phyloP scores from a whole-genome alignment of 495 filamentous ascomycete genomes.

The Gamarada debralockiae region DNA sequence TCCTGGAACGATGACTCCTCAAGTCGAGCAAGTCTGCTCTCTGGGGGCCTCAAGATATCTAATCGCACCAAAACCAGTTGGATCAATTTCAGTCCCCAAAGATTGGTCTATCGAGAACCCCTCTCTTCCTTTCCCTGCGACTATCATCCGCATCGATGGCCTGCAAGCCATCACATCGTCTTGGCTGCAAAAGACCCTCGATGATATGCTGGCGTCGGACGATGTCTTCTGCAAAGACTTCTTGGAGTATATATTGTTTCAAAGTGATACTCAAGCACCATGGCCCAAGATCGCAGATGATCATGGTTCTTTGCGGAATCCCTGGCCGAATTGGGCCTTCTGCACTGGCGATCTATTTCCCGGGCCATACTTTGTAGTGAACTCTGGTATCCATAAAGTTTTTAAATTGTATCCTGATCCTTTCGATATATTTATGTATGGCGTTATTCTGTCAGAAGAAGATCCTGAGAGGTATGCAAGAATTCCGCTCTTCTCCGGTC shows the following conservation, averaged over 20 bases:
- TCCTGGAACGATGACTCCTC: too few relatives aligned
- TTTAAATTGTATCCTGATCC: slow-evolving; percentile 18
- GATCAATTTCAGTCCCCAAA: too few relatives aligned
- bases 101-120: too few relatives aligned
- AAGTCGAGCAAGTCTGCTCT: too few relatives aligned
- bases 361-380: slow-evolving; percentile 22
- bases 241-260: background rate
- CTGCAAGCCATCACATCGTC: background rate
- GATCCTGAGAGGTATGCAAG: background rate
- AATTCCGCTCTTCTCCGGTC: background rate
- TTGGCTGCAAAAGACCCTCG: background rate
- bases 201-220: background rate
- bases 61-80: too few relatives aligned
- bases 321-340: background rate
- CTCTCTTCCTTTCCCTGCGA: background rate
- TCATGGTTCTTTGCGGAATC: background rate
- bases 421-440: slow-evolving; percentile 15
- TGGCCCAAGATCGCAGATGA: background rate
- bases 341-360: slow-evolving; percentile 6
- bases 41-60: too few relatives aligned
- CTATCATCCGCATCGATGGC: background rate
- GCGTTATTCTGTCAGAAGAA: background rate
- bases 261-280: background rate
- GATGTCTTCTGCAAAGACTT: background rate
- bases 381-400: slow-evolving; percentile 14